phyloP scores from a whole-genome alignment of 1,284 basidiomycete genomes.

The Phylloporus sp. region DNA sequence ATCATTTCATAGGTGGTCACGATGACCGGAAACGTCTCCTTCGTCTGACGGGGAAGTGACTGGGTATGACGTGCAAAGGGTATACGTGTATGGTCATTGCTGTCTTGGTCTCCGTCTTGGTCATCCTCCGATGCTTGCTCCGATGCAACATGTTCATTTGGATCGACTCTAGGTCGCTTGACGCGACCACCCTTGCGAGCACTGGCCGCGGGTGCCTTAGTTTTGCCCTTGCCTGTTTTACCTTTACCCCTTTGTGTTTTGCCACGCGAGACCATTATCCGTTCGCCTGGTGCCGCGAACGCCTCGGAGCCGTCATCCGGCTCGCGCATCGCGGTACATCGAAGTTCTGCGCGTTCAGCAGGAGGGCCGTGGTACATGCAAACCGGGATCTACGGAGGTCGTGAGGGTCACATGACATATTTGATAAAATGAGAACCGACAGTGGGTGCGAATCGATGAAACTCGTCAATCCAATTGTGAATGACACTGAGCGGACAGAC shows the following conservation, averaged over 20 bases:
- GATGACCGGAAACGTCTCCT: conserved; percentile 75
- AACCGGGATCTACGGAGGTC: conserved; percentile 74
- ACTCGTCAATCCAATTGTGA: conserved; percentile 93
- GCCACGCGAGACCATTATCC: conserved; percentile 28
- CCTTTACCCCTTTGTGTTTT: conserved; percentile 17
- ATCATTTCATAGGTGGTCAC: conserved; percentile 95
- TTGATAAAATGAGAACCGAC: conserved; percentile 48
- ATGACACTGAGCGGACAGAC: conserved; percentile 93
- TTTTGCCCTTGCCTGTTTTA: conserved; percentile 16
- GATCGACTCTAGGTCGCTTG: conserved; percentile 33
- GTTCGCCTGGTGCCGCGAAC: conserved; percentile 30
- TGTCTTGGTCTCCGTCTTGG: conserved; percentile 22
- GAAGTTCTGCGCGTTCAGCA: conserved; percentile 77
- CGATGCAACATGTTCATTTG: conserved; percentile 27
- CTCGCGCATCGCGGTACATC: conserved; percentile 63
- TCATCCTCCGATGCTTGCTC: conserved; percentile 11
- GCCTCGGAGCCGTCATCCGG: conserved; percentile 35
- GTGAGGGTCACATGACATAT: conserved; percentile 4
- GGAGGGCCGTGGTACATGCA: conserved; percentile 91
- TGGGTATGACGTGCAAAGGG: conserved; percentile 29
- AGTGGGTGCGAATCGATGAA: conserved; percentile 81
- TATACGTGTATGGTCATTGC: conserved; percentile 22
- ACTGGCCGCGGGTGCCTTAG: conserved; percentile 4
- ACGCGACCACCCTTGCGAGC: conserved; percentile 12
- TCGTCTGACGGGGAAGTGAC: conserved; percentile 32